Evolutionary conservation across 768 basidiomycete species (phyloP), one percentile per base, ranked within the genome.

Genomic region (Baorangia bicolor): DNA sequence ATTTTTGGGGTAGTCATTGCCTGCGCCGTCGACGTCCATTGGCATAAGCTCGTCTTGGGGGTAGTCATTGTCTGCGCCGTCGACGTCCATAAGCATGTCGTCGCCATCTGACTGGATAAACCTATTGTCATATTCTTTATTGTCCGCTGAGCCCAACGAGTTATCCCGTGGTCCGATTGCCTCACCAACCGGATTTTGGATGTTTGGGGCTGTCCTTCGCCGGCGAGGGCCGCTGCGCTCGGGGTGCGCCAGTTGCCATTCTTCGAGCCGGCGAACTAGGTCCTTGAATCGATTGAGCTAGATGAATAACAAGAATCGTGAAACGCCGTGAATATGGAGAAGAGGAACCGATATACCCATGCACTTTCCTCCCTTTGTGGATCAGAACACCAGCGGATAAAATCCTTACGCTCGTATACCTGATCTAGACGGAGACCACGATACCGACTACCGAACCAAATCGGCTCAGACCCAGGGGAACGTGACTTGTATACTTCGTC

Each of bases 401-500:
- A 64, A 5, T 33, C 0, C 27, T 16, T 41, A 3, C 65, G 48
- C 20, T 47, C 10, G 16, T 51, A 60, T 5, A 14, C 62, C 11
- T 56, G 51, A 21, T 69, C 55, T 16, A 67, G 23, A 8, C 50
- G 58, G 3, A 46, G 35, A 43, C 67, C 68, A 6, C 5, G n/a
- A 27, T 60, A 67, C n/a, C 43, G 44, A 20, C 9, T 41, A 25
- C 65, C 56, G 13, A 65, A 67, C 63, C 58, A 67, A 21, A 69
- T 59, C 3, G 4, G 37, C 7, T 60, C 63, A 12, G 62, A 69
- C 1, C 65, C 68, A 8, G 63, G 68, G 5, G 68, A 69, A 31
- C 60, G 56, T 7, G 35, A 50, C 14, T 30, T 21, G 41, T 62
- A 64, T 4, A 41, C 5, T 1, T 53, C 34, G 8, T 64, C 65